phyloP scores from a whole-genome alignment of 2,329 filamentous ascomycete species.

The Pseudogymnoascus sp. region DNA sequence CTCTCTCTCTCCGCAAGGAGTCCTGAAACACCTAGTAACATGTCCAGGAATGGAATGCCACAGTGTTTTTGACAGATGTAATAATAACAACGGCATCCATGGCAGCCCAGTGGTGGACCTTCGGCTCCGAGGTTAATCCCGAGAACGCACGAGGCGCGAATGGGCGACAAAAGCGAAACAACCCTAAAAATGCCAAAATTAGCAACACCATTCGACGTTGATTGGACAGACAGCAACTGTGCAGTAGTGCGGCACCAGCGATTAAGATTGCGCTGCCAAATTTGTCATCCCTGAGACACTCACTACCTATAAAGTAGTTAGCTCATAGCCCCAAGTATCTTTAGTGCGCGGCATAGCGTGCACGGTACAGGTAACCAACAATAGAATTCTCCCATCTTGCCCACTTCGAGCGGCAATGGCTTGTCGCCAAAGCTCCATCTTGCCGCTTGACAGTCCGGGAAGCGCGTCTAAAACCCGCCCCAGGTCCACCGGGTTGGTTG shows the following conservation, averaged over 20 bases:
- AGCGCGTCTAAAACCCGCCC: background rate
- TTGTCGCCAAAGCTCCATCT: background rate
- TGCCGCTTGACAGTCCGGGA: background rate
- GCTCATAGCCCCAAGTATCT: background rate
- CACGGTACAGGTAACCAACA: background rate
- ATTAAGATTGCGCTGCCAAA: background rate
- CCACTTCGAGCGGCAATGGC: background rate
- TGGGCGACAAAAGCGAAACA: background rate
- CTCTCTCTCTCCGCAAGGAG: background rate
- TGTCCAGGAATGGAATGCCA: background rate
- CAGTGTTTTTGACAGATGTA: background rate
- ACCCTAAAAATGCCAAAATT: background rate
- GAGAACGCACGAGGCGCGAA: background rate
- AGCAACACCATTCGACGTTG: background rate
- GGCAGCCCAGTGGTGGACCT: background rate
- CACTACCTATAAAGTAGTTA: background rate
- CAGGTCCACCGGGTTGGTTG: background rate
- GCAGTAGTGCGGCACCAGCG: background rate
- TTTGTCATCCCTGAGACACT: background rate
- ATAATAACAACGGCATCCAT: background rate
- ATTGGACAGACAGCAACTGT: background rate
- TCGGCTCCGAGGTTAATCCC: background rate
- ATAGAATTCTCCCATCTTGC: background rate
- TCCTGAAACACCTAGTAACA: background rate
- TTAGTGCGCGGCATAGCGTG: background rate